Evolutionary conservation across 2,329 filamentous ascomycete genomes (phyloP), one percentile per base, ranked within the genome.

Genomic region (Hymenotorrendiella dingleyae): DNA sequence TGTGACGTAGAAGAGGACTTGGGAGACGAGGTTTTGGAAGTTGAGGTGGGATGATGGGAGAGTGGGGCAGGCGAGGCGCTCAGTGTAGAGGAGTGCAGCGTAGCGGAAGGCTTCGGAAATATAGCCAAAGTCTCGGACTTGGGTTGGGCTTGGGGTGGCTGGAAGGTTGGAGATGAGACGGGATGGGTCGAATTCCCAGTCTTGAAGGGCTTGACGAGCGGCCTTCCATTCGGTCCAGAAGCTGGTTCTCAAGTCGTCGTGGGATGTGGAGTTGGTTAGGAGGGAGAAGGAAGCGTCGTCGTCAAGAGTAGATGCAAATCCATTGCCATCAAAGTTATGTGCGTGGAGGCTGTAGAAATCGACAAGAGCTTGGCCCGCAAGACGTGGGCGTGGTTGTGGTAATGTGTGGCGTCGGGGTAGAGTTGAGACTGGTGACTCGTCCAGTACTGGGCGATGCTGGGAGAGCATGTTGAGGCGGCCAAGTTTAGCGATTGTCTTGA

Each of bases 71-170:
- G 86, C 88, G 19, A 96, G 78, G 4, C 90, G 84, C 67, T 94
- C 88, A 8, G 85, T 90, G 68, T 95, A 96, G 9, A 96, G 74
- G 24, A 96, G 73, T 0, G 89, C 90, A 0, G 89, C 82, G 62
- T 93, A 89, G 14, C 90, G 85, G 72, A 95, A 96, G 9, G 85
- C 85, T 63, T 95, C 88, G 16, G 86, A 94, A 38, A 95, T 83
- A 56, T 89, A 86, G 24, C 81, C 75, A 9, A 95, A 71, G 50
- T 94, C 88, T 17, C 80, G 72, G 1, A 85, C 67, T 60, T 93
- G 84, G 6, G 73, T 72, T 8, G 75, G 67, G 0, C 75, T 74
- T 1, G 74, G 69, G 6, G 53, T 52, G 33, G 65, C 64, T 12
- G 73, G 72, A 9, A 80, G 67, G 7, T 71, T 73, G 4, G 71